These are phyloP conservation scores for Lasiodiplodia sp. DNA, from an alignment of 2,329 filamentous ascomycete genomes.

Conservation along the genomic window DNA sequence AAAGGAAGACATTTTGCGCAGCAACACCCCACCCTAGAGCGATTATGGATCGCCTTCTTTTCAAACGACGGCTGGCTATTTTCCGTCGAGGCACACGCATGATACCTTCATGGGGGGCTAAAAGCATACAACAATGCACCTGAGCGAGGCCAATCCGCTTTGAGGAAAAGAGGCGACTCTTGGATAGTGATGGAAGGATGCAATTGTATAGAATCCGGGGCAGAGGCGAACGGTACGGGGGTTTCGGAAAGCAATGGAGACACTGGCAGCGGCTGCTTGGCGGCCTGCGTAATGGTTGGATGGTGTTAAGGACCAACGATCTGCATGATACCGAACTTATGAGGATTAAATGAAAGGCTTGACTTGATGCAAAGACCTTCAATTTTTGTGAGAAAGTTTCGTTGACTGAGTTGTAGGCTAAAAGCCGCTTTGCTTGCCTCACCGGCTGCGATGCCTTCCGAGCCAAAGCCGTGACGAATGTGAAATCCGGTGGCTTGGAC, in stretches of 20 bases:
- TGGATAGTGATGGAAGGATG: not conserved
- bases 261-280: not conserved
- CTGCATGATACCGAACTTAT: conserved; percentile 19
- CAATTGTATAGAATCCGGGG: conserved; percentile 1
- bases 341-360: conserved; percentile 23
- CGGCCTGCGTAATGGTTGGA: not conserved
- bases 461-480: not conserved
- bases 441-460: too few relatives aligned
- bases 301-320: not conserved
- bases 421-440: not conserved
- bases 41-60: not conserved
- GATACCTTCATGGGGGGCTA: conserved; percentile 7
- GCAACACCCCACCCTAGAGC: not conserved
- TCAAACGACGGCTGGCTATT: conserved; percentile 16
- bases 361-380: not conserved
- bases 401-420: not conserved
- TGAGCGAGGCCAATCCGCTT: not conserved
- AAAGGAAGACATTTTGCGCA: not conserved
- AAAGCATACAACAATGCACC: not conserved
- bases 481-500: not conserved
- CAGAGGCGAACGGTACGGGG: not conserved
- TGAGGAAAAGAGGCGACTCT: not conserved
- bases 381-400: not conserved
- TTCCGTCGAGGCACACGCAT: conserved; percentile 16
- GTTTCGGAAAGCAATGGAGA: not conserved